These are phyloP conservation scores for Cinnamomum chago DNA, from an alignment of 164 flowering plant species.

Conservation along the genomic window DNA sequence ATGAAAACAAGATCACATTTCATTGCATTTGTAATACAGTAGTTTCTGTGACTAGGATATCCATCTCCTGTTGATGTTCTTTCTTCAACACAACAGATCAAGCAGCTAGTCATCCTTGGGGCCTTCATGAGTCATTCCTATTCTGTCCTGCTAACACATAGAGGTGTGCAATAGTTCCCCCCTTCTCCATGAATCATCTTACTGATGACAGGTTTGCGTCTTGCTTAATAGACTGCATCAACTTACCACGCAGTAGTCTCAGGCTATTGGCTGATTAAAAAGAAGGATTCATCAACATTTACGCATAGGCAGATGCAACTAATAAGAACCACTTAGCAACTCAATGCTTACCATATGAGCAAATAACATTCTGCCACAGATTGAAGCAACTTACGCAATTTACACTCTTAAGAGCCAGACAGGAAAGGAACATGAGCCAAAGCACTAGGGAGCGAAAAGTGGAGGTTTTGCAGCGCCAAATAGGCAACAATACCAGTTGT, in stretches of 20 bases:
- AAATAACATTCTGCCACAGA: not conserved
- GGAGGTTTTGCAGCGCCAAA: conserved; percentile 60
- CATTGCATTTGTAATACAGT: too few species aligned
- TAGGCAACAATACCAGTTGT: conserved; percentile 89
- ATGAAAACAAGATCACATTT: too few species aligned
- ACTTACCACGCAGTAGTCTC: not conserved
- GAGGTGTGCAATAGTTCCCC: not conserved
- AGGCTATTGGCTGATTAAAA: not conserved
- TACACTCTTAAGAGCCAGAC: not conserved
- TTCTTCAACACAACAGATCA: too few species aligned
- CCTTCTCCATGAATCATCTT: not conserved
- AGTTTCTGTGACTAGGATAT: too few species aligned
- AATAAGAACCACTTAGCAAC: not conserved
- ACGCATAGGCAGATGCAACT: not conserved
- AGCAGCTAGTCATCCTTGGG: too few species aligned
- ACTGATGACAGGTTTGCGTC: not conserved
- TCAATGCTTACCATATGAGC: not conserved
- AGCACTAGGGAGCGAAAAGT: conserved; percentile 50
- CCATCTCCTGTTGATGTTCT: too few species aligned
- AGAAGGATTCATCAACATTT: not conserved
- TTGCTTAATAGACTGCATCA: not conserved
- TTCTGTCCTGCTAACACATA: too few species aligned
- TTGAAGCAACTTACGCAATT: not conserved
- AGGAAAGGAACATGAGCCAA: conserved; percentile 41
- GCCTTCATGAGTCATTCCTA: too few species aligned